Percentiles rank a stretch among this genome's conserved stretches.
phyloP scores from a whole-genome alignment of 73 alveolate species.

The Tetrahymena thermophila region DNA sequence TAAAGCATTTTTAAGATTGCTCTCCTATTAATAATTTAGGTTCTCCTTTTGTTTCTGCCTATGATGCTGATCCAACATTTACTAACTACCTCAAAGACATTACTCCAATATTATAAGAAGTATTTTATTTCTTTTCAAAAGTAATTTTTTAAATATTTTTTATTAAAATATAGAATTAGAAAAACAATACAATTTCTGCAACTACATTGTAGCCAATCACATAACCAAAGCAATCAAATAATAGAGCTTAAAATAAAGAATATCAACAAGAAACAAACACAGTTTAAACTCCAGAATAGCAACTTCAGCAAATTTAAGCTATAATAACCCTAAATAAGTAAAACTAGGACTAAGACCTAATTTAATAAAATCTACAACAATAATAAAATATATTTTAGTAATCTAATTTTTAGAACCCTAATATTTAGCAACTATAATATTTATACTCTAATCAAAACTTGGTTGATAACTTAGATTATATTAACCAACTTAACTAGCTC shows the following conservation, averaged over 20 bases:
- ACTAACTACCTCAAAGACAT: not conserved
- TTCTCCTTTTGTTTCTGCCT: not conserved
- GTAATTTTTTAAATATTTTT: not conserved
- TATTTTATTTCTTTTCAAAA: not conserved
- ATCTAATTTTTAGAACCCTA: not conserved
- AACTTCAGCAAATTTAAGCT: not conserved
- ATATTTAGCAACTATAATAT: not conserved
- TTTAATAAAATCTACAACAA: not conserved
- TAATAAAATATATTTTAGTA: not conserved
- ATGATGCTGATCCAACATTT: not conserved
- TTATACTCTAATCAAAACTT: not conserved
- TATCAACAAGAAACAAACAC: not conserved
- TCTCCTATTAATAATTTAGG: not conserved
- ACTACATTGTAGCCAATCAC: not conserved
- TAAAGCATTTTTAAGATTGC: not conserved
- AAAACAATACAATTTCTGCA: not conserved
- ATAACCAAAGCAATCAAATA: not conserved
- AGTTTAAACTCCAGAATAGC: not conserved
- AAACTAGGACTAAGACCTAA: not conserved
- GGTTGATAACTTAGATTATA: not conserved
- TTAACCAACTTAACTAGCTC: not conserved
- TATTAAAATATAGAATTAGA: not conserved
- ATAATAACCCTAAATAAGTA: not conserved
- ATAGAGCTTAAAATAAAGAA: not conserved
- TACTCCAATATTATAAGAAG: not conserved